A percentile compares a stretch with the other conserved stretches of the same genome.
Conservation (phyloP, 1,139 yeast genomes). For the Sugiyamaella sp. region DNA sequence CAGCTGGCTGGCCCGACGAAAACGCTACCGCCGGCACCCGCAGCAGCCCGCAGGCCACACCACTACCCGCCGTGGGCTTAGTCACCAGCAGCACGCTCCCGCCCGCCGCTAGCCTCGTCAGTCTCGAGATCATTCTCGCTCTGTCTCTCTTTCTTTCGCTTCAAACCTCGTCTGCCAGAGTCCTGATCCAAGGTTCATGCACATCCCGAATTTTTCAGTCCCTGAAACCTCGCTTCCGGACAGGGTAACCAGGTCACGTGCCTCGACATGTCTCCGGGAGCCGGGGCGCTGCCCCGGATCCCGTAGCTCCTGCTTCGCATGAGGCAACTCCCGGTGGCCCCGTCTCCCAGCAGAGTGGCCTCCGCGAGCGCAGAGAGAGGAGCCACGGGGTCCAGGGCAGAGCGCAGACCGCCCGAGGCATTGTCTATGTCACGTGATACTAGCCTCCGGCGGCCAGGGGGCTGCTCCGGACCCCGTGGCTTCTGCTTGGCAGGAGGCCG, state of each 20-base stretch:
- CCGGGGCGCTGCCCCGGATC: background rate
- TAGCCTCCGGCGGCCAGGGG: background rate
- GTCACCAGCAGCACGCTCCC: background rate
- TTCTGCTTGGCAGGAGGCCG: background rate
- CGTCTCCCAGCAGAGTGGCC: too few species aligned
- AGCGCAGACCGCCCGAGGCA: too few species aligned
- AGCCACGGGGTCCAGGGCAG: too few species aligned
- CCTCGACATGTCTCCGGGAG: background rate
- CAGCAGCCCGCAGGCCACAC: background rate
- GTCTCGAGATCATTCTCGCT: constrained; percentile 13
- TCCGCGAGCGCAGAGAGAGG: too few species aligned
- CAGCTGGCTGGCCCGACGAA: background rate
- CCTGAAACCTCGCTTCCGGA: background rate
- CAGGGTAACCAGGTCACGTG: background rate
- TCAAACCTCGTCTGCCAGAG: background rate
- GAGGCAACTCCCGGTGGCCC: background rate
- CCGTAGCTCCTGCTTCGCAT: background rate
- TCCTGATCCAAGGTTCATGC: background rate
- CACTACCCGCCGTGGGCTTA: background rate
- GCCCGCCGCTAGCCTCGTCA: background rate
- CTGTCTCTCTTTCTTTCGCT: too few species aligned
- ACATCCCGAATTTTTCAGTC: constrained; percentile 6
- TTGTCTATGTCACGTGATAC: too few species aligned
- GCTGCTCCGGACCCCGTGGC: background rate
- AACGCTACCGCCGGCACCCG: background rate